Evolutionary conservation across 352 stramenopile genomes (phyloP), one percentile per base, ranked within the genome.

Genomic region (Phytopythium oedochilum): DNA sequence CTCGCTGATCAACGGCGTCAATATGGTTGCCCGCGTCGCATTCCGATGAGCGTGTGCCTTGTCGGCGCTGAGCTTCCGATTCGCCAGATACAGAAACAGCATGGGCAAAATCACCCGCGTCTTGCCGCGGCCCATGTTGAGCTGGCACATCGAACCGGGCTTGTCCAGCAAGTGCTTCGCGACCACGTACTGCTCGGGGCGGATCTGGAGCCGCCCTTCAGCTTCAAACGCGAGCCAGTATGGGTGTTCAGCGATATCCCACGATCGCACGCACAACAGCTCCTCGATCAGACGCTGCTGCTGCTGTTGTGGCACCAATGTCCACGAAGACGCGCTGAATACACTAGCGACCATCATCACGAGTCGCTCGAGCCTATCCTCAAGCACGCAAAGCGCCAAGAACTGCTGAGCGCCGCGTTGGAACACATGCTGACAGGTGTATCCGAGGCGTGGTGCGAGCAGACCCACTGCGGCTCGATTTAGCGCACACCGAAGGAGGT

Each of bases 81-180:
- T 65, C 18, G 51, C 70, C 32, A 66, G 94, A 58, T 92, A 66
- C 7, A 96, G 68, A 17, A 95, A 85, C 2, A 96, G 63, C 85
- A 96, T 95, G 0, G 88, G 88, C 11, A 96, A 48, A 52, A 96
- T 94, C 29, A 96, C 88, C 5, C 75, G 60, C n/a, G 84, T 96
- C 67, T 96, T 95, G n/a, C 88, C 88, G 25, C 82, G 63, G 0
- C 86, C 88, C 85, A 96, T 96, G 55, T 95, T 95, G 7, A 96
- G 69, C 54, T 96, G 84, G 14, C 81, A 88, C 12, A 95, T 76
- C 4, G 78, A 70, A 28, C 80, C 73, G 14, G 73, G 73, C 14
- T 78, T 63, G 10, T 86, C 42, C 34, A 96, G 79, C 22, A 97
- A 60, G 43, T 96, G 80, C n/a, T 72, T 53, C 9, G 82, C 75